Conservation (phyloP, 148 eudicot genomes). For the Spergularia bocconei region DNA sequence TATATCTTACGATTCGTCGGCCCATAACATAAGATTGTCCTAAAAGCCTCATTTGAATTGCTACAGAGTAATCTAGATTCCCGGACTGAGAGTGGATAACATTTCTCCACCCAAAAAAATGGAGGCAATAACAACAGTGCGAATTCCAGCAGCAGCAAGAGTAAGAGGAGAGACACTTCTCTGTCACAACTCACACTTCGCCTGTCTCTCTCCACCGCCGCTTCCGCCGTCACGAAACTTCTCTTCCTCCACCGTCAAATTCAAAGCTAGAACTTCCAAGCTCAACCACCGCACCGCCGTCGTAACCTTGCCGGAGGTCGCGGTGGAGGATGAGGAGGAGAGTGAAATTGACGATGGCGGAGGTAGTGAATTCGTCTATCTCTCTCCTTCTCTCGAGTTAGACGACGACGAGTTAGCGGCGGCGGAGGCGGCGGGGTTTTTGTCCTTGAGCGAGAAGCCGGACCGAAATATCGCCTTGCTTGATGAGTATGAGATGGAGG, state of each 20-base stretch:
- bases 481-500: constrained; percentile 94
- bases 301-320: constrained; percentile 10
- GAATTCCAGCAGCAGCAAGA: constrained; percentile 19
- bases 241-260: constrained; percentile 15
- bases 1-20: too few relatives aligned
- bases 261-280: constrained; percentile 15
- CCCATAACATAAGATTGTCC: too few relatives aligned
- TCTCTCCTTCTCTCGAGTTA: background rate
- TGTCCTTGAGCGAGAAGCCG: constrained; percentile 76
- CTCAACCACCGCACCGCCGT: constrained; percentile 17
- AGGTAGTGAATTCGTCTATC: constrained; percentile 2
- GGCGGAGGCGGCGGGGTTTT: constrained; percentile 33
- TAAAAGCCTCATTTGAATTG: background rate
- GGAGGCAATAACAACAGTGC: constrained; percentile 26
- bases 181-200: constrained; percentile 11
- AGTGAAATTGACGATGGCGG: constrained; percentile 27
- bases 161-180: constrained; percentile 23
- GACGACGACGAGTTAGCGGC: constrained; percentile 29
- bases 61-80: background rate
- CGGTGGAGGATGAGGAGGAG: background rate
- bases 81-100: constrained; percentile 23
- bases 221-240: constrained; percentile 13
- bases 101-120: constrained; percentile 19
- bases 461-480: constrained; percentile 68
- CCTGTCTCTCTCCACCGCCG: constrained; percentile 18